Evolutionary conservation across 2,329 filamentous ascomycete species (phyloP).

Genomic region (Calonectria pseudoreteaudii): DNA sequence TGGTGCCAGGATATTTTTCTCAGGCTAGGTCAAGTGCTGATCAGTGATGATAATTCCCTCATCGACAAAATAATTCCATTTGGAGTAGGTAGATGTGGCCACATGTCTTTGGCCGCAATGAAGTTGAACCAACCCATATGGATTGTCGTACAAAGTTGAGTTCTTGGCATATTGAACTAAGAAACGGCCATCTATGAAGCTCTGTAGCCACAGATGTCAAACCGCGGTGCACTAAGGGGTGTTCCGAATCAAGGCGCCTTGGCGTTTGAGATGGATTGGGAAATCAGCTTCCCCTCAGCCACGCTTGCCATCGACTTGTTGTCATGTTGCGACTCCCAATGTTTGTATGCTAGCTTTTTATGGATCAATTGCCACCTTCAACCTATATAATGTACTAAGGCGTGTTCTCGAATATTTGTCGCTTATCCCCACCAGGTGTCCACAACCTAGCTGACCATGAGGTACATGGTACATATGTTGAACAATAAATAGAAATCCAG

Average conservation of each 20-base stretch:
- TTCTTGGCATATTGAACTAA: background rate
- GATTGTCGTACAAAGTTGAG: background rate
- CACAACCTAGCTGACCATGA: too few species aligned
- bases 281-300: background rate
- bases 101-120: background rate
- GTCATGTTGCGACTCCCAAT: background rate
- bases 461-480: background rate
- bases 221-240: too few species aligned
- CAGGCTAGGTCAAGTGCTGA: background rate
- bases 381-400: too few species aligned
- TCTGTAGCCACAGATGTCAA: too few species aligned
- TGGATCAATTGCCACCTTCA: too few species aligned
- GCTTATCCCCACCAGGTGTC: too few species aligned
- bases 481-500: background rate
- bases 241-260: too few species aligned
- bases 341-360: too few species aligned
- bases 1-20: background rate
- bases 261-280: background rate
- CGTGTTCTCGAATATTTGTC: too few species aligned
- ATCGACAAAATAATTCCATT: background rate
- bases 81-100: background rate
- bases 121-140: background rate
- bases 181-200: background rate
- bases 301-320: background rate
- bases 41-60: background rate